phyloP scores from a whole-genome alignment of 2,329 filamentous ascomycete genomes.

The Calycina herbarum region DNA sequence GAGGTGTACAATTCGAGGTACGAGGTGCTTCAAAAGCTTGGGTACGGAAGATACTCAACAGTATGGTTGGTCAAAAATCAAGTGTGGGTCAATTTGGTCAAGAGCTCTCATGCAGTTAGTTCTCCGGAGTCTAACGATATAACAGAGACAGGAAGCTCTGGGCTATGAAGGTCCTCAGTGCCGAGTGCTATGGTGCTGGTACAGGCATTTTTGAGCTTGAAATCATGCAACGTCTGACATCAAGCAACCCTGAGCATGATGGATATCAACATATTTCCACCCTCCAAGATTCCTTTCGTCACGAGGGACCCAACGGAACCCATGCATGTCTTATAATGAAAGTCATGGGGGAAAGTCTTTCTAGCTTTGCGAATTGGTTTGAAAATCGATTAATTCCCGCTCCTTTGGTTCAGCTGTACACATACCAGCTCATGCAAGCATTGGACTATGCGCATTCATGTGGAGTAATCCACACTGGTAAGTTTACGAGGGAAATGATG shows the following conservation, averaged over 20 bases:
- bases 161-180: background rate
- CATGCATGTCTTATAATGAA: background rate
- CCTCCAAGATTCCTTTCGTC: background rate
- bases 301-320: background rate
- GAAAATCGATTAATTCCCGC: background rate
- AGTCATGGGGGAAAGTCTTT: background rate
- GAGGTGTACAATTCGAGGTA: constrained; percentile 5
- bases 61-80: constrained; percentile 5
- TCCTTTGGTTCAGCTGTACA: background rate
- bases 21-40: constrained; percentile 6
- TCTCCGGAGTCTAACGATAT: background rate
- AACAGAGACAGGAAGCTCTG: background rate
- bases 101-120: background rate
- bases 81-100: background rate
- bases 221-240: background rate
- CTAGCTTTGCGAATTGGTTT: background rate
- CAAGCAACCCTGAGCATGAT: background rate
- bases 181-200: background rate
- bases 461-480: background rate
- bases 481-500: background rate
- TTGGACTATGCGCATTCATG: background rate
- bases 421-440: background rate
- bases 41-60: constrained; percentile 6
- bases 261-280: background rate
- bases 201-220: background rate